phyloP scores from a whole-genome alignment of 306 rosid genomes.

The Bauhinia variegata region DNA sequence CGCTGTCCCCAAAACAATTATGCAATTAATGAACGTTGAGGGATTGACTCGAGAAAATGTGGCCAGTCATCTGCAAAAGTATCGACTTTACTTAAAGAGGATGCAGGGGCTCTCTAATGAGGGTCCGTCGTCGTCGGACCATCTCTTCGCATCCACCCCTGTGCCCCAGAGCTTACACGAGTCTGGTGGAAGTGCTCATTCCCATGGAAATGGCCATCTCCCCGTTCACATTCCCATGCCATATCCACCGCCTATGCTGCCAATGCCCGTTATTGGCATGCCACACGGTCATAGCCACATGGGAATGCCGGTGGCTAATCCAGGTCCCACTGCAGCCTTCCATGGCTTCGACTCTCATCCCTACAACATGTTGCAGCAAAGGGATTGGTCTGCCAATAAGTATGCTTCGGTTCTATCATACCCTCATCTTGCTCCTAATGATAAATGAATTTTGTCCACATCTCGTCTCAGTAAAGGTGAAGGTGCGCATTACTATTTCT shows the following conservation, averaged over 20 bases:
- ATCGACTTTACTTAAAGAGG: constrained; percentile 83
- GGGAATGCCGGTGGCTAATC: constrained; percentile 47
- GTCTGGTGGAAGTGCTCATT: constrained; percentile 45
- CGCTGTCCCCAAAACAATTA: constrained; percentile 92
- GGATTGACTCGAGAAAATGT: constrained; percentile 95
- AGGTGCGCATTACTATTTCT: not conserved
- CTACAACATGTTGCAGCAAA: constrained; percentile 56
- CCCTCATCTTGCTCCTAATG: constrained; percentile 38
- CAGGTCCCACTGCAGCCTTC: constrained; percentile 35
- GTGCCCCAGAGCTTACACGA: constrained; percentile 69
- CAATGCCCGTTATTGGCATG: constrained; percentile 63
- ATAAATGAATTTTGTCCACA: constrained; percentile 51
- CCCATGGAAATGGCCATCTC: constrained; percentile 49
- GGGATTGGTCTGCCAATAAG: constrained; percentile 46
- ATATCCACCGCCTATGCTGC: constrained; percentile 54
- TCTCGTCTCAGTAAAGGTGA: constrained; percentile 31
- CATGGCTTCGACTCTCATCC: constrained; percentile 57
- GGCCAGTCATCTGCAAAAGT: constrained; percentile 93
- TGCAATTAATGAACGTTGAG: constrained; percentile 95
- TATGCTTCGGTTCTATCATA: constrained; percentile 12
- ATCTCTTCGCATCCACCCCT: constrained; percentile 80
- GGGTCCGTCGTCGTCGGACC: constrained; percentile 72
- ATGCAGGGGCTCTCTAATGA: constrained; percentile 73
- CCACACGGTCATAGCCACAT: constrained; percentile 45
- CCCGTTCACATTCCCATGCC: constrained; percentile 53